Conservation (phyloP, 805 yeast species). For the Saccharomycopsis schoenii region DNA sequence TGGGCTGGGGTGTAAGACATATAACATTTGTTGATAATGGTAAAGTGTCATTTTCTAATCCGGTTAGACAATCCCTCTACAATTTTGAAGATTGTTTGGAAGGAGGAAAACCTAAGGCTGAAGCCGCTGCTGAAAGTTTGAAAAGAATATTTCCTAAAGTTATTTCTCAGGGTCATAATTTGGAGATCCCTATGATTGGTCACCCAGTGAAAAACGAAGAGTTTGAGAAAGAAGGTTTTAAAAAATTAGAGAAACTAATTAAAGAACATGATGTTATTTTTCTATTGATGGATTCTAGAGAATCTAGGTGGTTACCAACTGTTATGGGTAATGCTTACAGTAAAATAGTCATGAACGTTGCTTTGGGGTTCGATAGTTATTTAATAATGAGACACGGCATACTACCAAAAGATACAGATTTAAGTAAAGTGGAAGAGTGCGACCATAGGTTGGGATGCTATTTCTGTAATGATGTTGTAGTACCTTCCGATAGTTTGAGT, state of each 20-base stretch:
- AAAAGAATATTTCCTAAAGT: conserved; percentile 73
- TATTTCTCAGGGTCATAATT: conserved; percentile 44
- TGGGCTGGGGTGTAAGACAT: conserved; percentile 91
- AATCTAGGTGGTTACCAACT: conserved; percentile 96
- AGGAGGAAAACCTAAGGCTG: conserved; percentile 72
- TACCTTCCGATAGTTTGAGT: conserved; percentile 80
- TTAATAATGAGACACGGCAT: conserved; percentile 91
- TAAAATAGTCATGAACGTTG: conserved; percentile 82
- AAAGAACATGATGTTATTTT: conserved; percentile 67
- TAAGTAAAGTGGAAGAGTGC: neutral
- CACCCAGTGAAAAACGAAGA: conserved; percentile 62
- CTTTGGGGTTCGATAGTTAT: conserved; percentile 89
- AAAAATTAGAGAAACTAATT: conserved; percentile 42
- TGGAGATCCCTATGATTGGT: conserved; percentile 95
- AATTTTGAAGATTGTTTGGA: conserved; percentile 69
- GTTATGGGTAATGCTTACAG: conserved; percentile 55
- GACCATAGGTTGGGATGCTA: conserved; percentile 69
- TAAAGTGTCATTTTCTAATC: conserved; percentile 81
- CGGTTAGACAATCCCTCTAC: conserved; percentile 88
- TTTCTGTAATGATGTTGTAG: conserved; percentile 91
- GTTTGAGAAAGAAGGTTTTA: conserved; percentile 41
- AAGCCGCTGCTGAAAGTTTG: conserved; percentile 64
- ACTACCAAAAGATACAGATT: conserved; percentile 16
- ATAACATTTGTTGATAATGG: conserved; percentile 90
- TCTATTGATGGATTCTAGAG: conserved; percentile 87